These are phyloP conservation scores for Termitomyces eurrhizus DNA, from an alignment of 768 basidiomycete species.

Conservation along the genomic window DNA sequence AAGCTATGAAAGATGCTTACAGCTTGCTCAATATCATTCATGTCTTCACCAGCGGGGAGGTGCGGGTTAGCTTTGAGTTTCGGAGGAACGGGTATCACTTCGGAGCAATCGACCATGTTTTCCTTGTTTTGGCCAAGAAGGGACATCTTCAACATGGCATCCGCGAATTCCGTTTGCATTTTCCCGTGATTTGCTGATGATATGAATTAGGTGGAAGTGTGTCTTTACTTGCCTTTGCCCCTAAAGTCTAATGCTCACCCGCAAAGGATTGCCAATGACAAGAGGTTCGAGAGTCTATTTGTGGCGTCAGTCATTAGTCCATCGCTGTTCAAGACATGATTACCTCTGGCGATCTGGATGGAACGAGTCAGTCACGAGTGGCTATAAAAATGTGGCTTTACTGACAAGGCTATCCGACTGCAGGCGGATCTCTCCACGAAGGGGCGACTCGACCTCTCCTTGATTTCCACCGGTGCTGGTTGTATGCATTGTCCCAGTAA, in stretches of 20 bases:
- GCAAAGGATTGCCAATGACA: constrained; percentile 3
- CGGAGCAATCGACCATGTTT: neutral
- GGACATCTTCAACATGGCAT: neutral
- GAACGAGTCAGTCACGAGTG: neutral
- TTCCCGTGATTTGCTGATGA: neutral
- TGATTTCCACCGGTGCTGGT: neutral
- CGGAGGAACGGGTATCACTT: neutral
- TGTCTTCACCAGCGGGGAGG: neutral
- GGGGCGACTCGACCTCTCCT: neutral
- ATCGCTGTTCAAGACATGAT: neutral
- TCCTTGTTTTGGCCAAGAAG: neutral
- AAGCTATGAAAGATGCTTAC: neutral
- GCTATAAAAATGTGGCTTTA: neutral
- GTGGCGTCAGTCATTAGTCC: neutral
- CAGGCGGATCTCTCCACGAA: neutral
- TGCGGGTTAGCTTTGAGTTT: neutral
- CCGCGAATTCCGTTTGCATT: neutral
- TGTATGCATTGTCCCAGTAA: neutral
- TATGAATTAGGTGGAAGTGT: neutral
- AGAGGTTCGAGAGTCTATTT: neutral
- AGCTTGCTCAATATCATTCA: neutral
- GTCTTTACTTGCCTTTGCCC: too few species aligned
- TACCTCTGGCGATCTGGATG: constrained; percentile 1
- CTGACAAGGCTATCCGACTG: neutral
- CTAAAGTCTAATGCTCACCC: neutral